A percentile compares a stretch with the other conserved stretches of the same genome.
These are phyloP conservation scores for Trametes punicea DNA, from an alignment of 768 basidiomycete species.

Conservation along the genomic window DNA sequence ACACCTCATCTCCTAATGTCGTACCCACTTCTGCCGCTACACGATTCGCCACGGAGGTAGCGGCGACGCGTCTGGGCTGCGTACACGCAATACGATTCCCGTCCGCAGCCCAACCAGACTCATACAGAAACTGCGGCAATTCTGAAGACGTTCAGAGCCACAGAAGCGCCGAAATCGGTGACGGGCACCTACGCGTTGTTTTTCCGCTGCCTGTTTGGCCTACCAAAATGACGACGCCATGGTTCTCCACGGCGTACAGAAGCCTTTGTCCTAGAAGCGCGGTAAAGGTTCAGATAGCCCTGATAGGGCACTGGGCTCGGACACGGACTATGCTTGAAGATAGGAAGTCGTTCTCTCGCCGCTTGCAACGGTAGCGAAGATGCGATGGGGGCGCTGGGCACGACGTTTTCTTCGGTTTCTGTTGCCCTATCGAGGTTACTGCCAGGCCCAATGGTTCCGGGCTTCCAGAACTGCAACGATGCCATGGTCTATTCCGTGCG, in stretches of 20 bases:
- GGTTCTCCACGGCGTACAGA: constrained; percentile 78
- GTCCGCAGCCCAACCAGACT: constrained; percentile 87
- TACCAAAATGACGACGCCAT: constrained; percentile 83
- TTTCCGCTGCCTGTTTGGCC: constrained; percentile 98
- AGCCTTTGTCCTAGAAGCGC: constrained; percentile 61
- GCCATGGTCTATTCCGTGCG: constrained; percentile 34
- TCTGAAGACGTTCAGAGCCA: constrained; percentile 44
- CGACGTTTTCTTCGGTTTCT: constrained; percentile 68
- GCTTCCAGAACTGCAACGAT: constrained; percentile 82
- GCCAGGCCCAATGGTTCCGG: constrained; percentile 80
- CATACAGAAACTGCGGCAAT: constrained; percentile 90
- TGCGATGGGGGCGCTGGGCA: constrained; percentile 60
- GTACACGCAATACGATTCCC: constrained; percentile 90
- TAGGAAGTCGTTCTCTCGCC: constrained; percentile 82
- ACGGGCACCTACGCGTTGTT: constrained; percentile 76
- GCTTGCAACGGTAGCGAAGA: constrained; percentile 61
- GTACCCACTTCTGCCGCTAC: constrained; percentile 93
- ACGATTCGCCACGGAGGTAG: constrained; percentile 87
- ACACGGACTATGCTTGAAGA: constrained; percentile 79
- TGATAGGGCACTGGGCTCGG: too few relatives aligned
- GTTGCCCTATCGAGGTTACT: constrained; percentile 83
- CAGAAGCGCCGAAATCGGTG: background rate
- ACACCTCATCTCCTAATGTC: constrained; percentile 83
- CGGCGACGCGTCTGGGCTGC: constrained; percentile 90
- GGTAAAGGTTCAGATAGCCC: too few relatives aligned